phyloP scores from a whole-genome alignment of 495 filamentous ascomycete species.

The Neurospora pannonica region DNA sequence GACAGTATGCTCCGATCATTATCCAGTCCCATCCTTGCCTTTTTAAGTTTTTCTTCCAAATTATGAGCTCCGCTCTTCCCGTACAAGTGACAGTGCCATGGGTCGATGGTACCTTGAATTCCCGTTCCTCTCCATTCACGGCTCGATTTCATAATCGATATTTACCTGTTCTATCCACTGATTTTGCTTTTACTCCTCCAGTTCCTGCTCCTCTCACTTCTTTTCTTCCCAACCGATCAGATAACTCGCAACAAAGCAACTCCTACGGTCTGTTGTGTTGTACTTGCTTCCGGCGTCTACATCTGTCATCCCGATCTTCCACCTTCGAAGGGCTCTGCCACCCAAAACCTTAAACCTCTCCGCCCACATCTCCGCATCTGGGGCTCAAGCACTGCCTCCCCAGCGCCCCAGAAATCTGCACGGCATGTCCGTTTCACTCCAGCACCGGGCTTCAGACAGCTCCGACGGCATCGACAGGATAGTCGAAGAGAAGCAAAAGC shows the following conservation, averaged over 20 bases:
- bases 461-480: conserved; percentile 9
- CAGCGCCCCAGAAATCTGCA: neutral
- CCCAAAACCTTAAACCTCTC: neutral
- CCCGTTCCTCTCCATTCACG: neutral
- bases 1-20: neutral
- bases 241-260: neutral
- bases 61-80: neutral
- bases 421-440: neutral
- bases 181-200: neutral
- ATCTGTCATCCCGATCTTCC: neutral
- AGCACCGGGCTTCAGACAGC: conserved; percentile 8
- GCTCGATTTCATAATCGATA: neutral
- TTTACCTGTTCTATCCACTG: neutral
- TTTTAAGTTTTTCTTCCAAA: neutral
- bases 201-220: neutral
- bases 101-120: neutral
- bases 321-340: neutral
- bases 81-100: neutral
- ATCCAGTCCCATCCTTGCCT: neutral
- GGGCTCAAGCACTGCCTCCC: neutral
- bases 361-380: neutral
- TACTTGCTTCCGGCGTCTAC: neutral
- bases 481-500: conserved; percentile 10
- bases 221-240: neutral
- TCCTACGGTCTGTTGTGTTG: neutral